These are phyloP conservation scores for Aspergillus affinis DNA, from an alignment of 495 filamentous ascomycete species.

Conservation along the genomic window DNA sequence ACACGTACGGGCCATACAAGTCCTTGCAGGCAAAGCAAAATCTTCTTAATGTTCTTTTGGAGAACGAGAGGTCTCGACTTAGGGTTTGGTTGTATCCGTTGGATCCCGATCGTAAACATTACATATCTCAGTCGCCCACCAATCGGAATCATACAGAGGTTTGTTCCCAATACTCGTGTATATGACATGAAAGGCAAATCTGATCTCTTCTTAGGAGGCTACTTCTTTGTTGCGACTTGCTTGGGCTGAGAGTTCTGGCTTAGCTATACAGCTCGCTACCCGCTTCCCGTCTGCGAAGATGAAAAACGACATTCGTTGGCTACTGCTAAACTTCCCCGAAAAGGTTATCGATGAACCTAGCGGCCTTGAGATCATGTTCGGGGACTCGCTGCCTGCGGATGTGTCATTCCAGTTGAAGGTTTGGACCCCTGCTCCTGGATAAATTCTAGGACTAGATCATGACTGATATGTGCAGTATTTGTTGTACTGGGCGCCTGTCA, in stretches of 20 bases:
- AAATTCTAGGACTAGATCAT: constrained; percentile 22
- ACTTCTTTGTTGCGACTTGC: constrained; percentile 69
- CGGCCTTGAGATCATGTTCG: constrained; percentile 78
- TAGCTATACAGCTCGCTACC: constrained; percentile 77
- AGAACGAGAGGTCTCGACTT: constrained; percentile 82
- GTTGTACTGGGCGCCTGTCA: constrained; percentile 91
- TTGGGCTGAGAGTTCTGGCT: constrained; percentile 76
- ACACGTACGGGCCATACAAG: constrained; percentile 54
- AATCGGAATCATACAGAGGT: constrained; percentile 35
- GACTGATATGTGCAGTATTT: constrained; percentile 63
- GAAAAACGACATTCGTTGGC: constrained; percentile 69
- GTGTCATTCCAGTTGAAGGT: constrained; percentile 84
- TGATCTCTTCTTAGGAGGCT: constrained; percentile 30
- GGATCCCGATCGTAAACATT: constrained; percentile 62
- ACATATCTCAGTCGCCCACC: constrained; percentile 39
- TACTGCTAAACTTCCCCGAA: constrained; percentile 78
- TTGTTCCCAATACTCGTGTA: constrained; percentile 6
- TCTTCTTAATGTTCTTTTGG: constrained; percentile 71
- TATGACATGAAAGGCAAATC: not conserved
- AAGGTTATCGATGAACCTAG: constrained; percentile 76
- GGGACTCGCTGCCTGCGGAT: constrained; percentile 70
- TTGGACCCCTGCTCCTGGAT: constrained; percentile 9
- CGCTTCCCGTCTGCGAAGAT: constrained; percentile 77
- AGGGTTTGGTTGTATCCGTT: constrained; percentile 89
- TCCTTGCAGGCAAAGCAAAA: constrained; percentile 76